A percentile compares a stretch with the other conserved stretches of the same genome.
Evolutionary conservation across 1,284 basidiomycete species (phyloP).

Genomic region (Microbotryum intermedium): DNA sequence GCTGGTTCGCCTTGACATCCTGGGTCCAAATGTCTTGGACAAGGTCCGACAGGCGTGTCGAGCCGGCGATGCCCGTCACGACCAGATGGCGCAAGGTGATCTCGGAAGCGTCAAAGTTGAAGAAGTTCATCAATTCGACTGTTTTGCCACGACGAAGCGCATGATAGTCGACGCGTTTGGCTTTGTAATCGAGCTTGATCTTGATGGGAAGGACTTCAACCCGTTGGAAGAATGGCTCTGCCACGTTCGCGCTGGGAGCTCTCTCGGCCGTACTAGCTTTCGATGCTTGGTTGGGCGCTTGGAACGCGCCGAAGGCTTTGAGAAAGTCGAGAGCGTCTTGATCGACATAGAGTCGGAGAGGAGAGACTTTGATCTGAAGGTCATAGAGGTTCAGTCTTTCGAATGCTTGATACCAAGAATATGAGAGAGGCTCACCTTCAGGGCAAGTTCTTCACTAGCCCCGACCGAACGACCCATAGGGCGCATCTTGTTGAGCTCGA

Average conservation of each 20-base stretch:
- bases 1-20: conserved; percentile 95
- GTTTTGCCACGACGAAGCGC: conserved; percentile 85
- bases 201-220: conserved; percentile 75
- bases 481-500: conserved; percentile 66
- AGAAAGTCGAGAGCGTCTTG: conserved; percentile 97
- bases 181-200: conserved; percentile 96
- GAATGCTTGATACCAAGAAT: not conserved
- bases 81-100: conserved; percentile 94
- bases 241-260: conserved; percentile 34
- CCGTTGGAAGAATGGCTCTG: conserved; percentile 44
- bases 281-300: conserved; percentile 48
- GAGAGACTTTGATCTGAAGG: conserved; percentile 70
- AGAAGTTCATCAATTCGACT: conserved; percentile 99
- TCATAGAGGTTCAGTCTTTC: not conserved
- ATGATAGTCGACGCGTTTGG: conserved; percentile 87
- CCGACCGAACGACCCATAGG: conserved; percentile 51
- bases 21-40: conserved; percentile 98
- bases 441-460: conserved; percentile 64
- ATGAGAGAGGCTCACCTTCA: conserved; percentile 54
- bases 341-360: conserved; percentile 86
- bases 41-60: conserved; percentile 75
- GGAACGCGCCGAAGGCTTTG: conserved; percentile 91
- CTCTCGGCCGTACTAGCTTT: conserved; percentile 36
- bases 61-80: conserved; percentile 83
- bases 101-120: conserved; percentile 97